Conservation (phyloP, 768 basidiomycete genomes). For the Candolleomyces efflorescens region DNA sequence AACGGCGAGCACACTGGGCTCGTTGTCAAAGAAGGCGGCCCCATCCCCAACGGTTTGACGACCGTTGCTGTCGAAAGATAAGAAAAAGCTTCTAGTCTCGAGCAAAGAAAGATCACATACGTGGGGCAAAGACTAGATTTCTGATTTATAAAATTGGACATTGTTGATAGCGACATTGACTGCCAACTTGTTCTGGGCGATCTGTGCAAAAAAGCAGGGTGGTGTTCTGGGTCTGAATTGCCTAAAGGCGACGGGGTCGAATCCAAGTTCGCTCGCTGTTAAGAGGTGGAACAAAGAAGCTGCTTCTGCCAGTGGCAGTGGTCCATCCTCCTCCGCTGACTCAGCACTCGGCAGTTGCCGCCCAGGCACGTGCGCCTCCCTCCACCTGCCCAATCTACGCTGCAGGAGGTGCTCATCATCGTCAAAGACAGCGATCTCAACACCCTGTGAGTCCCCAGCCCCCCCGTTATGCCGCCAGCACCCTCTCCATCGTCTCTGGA, state of each 20-base stretch:
- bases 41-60: conserved; percentile 97
- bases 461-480: conserved; percentile 4
- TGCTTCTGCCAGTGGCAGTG: neutral
- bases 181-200: conserved; percentile 66
- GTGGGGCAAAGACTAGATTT: conserved; percentile 95
- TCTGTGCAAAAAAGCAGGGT: neutral
- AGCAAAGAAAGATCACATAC: conserved; percentile 40
- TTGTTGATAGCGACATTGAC: conserved; percentile 70
- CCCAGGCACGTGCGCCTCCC: conserved; percentile 4
- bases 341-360: conserved; percentile 22
- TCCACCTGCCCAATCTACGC: neutral
- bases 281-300: too few relatives aligned
- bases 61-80: conserved; percentile 67
- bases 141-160: conserved; percentile 68
- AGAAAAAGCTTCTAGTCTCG: conserved; percentile 12
- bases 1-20: conserved; percentile 79
- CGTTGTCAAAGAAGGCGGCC: conserved; percentile 78
- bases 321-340: conserved; percentile 15
- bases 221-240: neutral
- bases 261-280: neutral
- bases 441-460: conserved; percentile 31
- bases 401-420: conserved; percentile 24
- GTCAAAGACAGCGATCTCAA: conserved; percentile 35
- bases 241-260: conserved; percentile 2
- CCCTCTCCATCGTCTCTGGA: conserved; percentile 1